Percentiles rank a stretch among this genome's conserved stretches.
phyloP scores from a whole-genome alignment of 1,284 basidiomycete species.

The Kalmanozyma brasiliensis region DNA sequence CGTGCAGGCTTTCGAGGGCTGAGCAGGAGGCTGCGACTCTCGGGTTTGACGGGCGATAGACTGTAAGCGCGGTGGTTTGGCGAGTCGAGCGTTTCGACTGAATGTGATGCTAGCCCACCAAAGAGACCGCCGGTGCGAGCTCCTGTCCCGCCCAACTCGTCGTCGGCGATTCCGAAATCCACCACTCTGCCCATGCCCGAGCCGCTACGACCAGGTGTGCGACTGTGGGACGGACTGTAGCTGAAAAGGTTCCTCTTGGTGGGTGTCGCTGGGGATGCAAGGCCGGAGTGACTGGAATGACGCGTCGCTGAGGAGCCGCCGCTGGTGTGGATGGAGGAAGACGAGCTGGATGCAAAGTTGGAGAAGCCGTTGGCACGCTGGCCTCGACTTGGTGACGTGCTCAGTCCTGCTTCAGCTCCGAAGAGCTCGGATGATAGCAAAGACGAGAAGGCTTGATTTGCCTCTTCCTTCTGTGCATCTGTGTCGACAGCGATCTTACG shows the following conservation, averaged over 20 bases:
- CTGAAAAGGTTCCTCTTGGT: conserved; percentile 71
- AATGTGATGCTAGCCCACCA: conserved; percentile 40
- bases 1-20: conserved; percentile 83
- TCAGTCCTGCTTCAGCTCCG: conserved; percentile 54
- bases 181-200: conserved; percentile 38
- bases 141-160: conserved; percentile 24
- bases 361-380: conserved; percentile 28
- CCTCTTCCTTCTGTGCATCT: conserved; percentile 63
- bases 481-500: conserved; percentile 58
- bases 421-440: conserved; percentile 72
- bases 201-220: conserved; percentile 44
- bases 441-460: conserved; percentile 71
- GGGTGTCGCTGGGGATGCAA: conserved; percentile 53
- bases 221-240: conserved; percentile 65
- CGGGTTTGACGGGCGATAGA: conserved; percentile 86
- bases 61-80: conserved; percentile 85
- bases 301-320: conserved; percentile 45
- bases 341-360: conserved; percentile 43
- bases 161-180: conserved; percentile 43
- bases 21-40: conserved; percentile 84
- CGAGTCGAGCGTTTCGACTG: conserved; percentile 68
- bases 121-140: conserved; percentile 50
- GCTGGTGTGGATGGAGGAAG: conserved; percentile 43
- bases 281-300: conserved; percentile 36
- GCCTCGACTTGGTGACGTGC: conserved; percentile 31